Conservation (phyloP, 768 basidiomycete species). For the Suillus decipiens region DNA sequence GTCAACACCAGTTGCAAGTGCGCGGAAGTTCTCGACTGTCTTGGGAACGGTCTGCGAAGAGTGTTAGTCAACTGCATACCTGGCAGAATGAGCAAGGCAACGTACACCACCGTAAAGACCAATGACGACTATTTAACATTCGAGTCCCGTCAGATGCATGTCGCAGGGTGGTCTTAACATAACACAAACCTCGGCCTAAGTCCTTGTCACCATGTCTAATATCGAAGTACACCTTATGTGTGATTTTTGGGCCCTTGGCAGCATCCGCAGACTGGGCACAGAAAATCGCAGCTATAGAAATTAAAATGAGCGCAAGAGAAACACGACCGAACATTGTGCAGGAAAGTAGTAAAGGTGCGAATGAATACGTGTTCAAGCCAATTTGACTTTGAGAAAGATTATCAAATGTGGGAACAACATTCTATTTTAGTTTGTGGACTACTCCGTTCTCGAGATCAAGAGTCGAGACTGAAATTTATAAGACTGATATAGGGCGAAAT, state of each 20-base stretch:
- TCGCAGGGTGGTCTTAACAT: not conserved
- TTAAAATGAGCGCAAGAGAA: slow-evolving; percentile 59
- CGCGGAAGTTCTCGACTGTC: slow-evolving; percentile 97
- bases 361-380: slow-evolving; percentile 25
- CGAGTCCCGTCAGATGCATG: slow-evolving; percentile 11
- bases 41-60: slow-evolving; percentile 81
- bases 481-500: slow-evolving; percentile 31
- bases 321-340: slow-evolving; percentile 57
- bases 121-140: slow-evolving; percentile 59
- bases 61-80: not conserved
- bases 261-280: slow-evolving; percentile 75
- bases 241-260: slow-evolving; percentile 85
- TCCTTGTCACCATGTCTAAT: slow-evolving; percentile 89
- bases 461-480: not conserved
- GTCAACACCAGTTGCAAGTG: slow-evolving; percentile 79
- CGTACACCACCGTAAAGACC: slow-evolving; percentile 89
- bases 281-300: slow-evolving; percentile 69
- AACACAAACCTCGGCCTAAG: slow-evolving; percentile 71
- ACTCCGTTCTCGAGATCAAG: not conserved
- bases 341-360: slow-evolving; percentile 18
- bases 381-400: slow-evolving; percentile 10
- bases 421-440: slow-evolving; percentile 18
- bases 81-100: slow-evolving; percentile 5
- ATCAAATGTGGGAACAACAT: slow-evolving; percentile 24
- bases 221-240: slow-evolving; percentile 93